These are phyloP conservation scores for Meripilus lineatus DNA, from an alignment of 1,284 basidiomycete genomes.

Conservation along the genomic window DNA sequence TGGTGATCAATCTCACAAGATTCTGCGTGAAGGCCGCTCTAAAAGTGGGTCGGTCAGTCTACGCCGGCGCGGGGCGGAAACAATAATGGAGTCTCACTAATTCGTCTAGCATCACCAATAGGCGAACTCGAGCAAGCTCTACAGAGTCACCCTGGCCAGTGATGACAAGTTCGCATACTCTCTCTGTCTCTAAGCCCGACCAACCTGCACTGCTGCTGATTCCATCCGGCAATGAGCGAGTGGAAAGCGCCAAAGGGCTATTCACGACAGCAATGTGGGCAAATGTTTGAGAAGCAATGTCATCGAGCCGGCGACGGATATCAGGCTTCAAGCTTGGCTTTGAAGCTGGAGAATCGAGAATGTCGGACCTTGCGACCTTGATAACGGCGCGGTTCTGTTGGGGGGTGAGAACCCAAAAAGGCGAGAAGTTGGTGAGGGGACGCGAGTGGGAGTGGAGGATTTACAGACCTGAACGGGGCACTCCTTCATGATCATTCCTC, in stretches of 20 bases:
- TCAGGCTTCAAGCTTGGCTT: slow-evolving; percentile 85
- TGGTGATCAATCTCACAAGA: slow-evolving; percentile 94
- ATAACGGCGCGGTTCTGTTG: slow-evolving; percentile 77
- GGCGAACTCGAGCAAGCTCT: slow-evolving; percentile 84
- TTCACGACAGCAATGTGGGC: slow-evolving; percentile 91
- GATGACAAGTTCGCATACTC: slow-evolving; percentile 89
- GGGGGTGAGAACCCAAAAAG: not conserved
- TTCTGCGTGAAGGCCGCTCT: slow-evolving; percentile 90
- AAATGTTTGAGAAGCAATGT: slow-evolving; percentile 84
- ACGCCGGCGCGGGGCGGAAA: not conserved
- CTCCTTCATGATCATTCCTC: slow-evolving; percentile 86
- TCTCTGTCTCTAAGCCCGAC: slow-evolving; percentile 90
- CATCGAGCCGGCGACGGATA: slow-evolving; percentile 84
- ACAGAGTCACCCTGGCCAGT: slow-evolving; percentile 87
- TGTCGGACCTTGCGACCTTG: slow-evolving; percentile 88
- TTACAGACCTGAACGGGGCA: slow-evolving; percentile 74
- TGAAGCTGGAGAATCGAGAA: slow-evolving; percentile 80
- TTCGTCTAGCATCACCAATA: slow-evolving; percentile 94
- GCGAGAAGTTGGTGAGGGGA: slow-evolving; percentile 1
- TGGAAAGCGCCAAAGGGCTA: slow-evolving; percentile 65
- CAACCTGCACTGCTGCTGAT: slow-evolving; percentile 71
- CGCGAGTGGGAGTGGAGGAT: slow-evolving; percentile 2
- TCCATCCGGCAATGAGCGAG: slow-evolving; percentile 70
- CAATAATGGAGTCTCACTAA: slow-evolving; percentile 50
- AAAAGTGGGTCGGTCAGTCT: not conserved